Base-by-base conservation (phyloP, 2,329 filamentous ascomycete genomes). In the Calycina marina region DNA sequence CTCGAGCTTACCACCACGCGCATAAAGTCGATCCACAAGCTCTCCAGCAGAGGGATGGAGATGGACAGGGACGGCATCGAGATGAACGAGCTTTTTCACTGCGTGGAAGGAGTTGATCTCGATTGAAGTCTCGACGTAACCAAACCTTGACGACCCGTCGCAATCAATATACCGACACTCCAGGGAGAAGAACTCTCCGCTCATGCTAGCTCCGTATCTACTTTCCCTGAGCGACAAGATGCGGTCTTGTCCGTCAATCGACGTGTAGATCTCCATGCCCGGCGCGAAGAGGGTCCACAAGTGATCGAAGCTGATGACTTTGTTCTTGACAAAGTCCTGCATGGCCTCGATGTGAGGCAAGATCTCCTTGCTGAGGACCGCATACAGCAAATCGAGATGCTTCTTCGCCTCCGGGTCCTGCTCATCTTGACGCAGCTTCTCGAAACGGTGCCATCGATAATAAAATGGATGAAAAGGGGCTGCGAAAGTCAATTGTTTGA, bases 381-480 rank as follows among this genome's bases (percentile, higher is more conserved):
- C 53, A 38, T 59, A 54, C 6, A 74, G 49, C 0, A 72, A 45
- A 5, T 55, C 44, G 2, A 69, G 45, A 40, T 72, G 65, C 17
- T 59, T 52, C 28, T 57, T 62, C 2, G 61, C 62, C 12, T 47
- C 52, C 3, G 50, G 43, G 11, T 71, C 63, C 2, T 54, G 46
- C 5, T 58, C 43, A 18, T 59, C 56, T 6, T 61, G 47, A 26
- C 59, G 53, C 14, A 60, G 58, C 4, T 54, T 47, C 6, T 49
- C 42, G 22, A 74, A 59, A 5, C 56, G 45, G 2, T 60, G 55
- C 72, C 74, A 81, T 18, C 75, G 64, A 51, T 82, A 73, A 25
- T 79, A 68, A 30, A 82, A 69, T 0, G 70, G 68, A 41, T 67
- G 57, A 39, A 79, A 80, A 0, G 70, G 71, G 0, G 63, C 65